Evolutionary conservation across 2,329 filamentous ascomycete genomes (phyloP).

Genomic region (Bipolaris oryzae): DNA sequence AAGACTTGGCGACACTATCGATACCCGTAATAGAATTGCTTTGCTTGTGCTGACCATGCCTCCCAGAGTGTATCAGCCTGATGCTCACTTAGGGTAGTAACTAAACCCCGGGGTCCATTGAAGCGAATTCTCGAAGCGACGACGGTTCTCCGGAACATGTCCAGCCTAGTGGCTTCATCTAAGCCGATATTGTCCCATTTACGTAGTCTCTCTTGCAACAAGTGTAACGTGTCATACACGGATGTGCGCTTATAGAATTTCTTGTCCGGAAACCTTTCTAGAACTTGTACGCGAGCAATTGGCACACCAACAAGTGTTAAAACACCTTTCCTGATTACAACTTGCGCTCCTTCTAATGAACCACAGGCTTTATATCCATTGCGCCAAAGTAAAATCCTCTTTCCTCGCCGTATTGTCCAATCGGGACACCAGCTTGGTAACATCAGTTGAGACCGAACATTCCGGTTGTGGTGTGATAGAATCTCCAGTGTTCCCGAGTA

Average conservation of each 20-base stretch:
- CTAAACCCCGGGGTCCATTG: background rate
- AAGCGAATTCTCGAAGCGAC: background rate
- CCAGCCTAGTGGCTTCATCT: background rate
- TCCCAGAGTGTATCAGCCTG: background rate
- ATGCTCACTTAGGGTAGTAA: background rate
- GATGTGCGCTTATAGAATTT: background rate
- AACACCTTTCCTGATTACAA: background rate
- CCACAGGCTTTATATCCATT: background rate
- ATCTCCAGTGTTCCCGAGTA: background rate
- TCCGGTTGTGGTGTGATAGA: background rate
- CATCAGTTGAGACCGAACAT: background rate
- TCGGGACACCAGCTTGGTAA: background rate
- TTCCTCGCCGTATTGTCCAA: background rate
- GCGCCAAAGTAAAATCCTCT: background rate
- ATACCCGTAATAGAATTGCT: background rate
- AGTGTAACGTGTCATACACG: background rate
- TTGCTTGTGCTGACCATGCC: background rate
- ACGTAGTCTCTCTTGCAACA: background rate
- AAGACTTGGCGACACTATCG: background rate
- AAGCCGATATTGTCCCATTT: background rate
- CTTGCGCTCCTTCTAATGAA: background rate
- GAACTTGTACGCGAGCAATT: background rate
- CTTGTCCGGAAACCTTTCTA: background rate
- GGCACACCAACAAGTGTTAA: background rate
- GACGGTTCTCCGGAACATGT: background rate